These are phyloP conservation scores for Backusella australiensis DNA, from an alignment of 192 early-diverging fungal species.

Conservation along the genomic window DNA sequence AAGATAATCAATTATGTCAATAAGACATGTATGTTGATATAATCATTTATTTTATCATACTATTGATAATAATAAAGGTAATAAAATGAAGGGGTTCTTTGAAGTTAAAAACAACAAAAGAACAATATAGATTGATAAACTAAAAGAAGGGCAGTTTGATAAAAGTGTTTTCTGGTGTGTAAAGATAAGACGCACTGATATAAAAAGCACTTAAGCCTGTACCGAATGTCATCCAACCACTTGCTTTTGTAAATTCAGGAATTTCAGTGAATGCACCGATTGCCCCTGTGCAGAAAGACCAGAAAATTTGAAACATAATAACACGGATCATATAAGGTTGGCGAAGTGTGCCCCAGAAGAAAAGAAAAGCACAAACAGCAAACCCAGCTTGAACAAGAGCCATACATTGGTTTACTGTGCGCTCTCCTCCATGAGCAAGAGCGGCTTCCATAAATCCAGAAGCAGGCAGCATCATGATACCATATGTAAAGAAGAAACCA, in stretches of 20 bases:
- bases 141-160: slow-evolving; percentile 19
- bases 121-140: neutral
- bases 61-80: neutral
- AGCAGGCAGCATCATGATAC: slow-evolving; percentile 22
- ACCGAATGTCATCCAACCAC: slow-evolving; percentile 26
- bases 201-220: slow-evolving; percentile 18
- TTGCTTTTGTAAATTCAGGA: neutral
- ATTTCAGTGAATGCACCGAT: slow-evolving; percentile 7
- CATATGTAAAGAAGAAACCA: slow-evolving; percentile 29
- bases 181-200: slow-evolving; percentile 12
- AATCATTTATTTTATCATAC: neutral
- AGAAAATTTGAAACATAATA: slow-evolving; percentile 19
- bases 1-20: neutral
- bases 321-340: slow-evolving; percentile 21
- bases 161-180: neutral
- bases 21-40: neutral
- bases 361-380: slow-evolving; percentile 17
- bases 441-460: slow-evolving; percentile 9
- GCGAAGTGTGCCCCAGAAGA: slow-evolving; percentile 20
- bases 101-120: neutral
- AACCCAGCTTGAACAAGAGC: slow-evolving; percentile 14
- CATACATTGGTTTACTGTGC: neutral
- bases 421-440: neutral
- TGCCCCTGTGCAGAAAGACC: slow-evolving; percentile 16
- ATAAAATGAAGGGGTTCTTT: neutral